Evolutionary conservation across 306 rosid genomes (phyloP).

Genomic region (Cicer cuneatum): DNA sequence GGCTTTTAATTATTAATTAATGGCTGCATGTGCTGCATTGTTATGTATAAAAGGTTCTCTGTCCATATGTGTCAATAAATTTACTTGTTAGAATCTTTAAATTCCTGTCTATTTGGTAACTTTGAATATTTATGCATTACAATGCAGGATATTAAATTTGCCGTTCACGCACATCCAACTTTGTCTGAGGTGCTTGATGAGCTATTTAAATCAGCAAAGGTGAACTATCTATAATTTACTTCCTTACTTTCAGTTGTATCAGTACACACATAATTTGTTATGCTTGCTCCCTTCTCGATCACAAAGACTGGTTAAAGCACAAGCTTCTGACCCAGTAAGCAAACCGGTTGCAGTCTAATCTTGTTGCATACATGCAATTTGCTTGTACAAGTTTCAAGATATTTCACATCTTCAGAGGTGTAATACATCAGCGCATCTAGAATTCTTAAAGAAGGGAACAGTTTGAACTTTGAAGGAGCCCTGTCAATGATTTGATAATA

Average conservation of each 20-base stretch:
- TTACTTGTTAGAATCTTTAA: conserved; percentile 8
- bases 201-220: conserved; percentile 93
- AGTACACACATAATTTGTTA: conserved; percentile 6
- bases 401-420: conserved; percentile 43
- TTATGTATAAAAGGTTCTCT: background rate
- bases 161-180: conserved; percentile 97
- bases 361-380: conserved; percentile 58
- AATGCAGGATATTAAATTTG: conserved; percentile 77
- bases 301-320: conserved; percentile 66
- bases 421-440: conserved; percentile 42
- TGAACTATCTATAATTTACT: conserved; percentile 47
- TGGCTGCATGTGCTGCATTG: background rate
- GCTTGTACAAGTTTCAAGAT: conserved; percentile 57
- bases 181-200: conserved; percentile 97
- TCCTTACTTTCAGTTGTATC: background rate
- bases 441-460: conserved; percentile 41
- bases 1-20: background rate
- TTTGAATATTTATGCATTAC: conserved; percentile 30
- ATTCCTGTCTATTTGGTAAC: conserved; percentile 13
- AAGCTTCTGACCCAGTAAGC: conserved; percentile 64
- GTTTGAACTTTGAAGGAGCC: conserved; percentile 33
- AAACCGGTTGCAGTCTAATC: conserved; percentile 78
- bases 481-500: conserved; percentile 7
- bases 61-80: conserved; percentile 6
- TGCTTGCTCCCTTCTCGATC: conserved; percentile 34